Evolutionary conservation across 306 rosid species (phyloP), one percentile per base, ranked within the genome.

Genomic region (Lathyrus tuberosus): DNA sequence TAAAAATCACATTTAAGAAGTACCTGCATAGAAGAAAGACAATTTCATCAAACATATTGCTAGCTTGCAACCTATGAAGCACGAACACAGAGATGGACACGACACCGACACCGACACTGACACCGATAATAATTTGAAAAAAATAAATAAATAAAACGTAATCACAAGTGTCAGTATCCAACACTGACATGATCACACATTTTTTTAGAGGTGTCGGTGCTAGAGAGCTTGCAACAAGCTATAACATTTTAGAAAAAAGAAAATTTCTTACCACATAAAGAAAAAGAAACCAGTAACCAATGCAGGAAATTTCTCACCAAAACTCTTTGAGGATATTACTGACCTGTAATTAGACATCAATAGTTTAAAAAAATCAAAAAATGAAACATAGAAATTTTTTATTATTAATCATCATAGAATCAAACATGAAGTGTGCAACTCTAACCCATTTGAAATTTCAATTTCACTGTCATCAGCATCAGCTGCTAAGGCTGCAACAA

Each of bases 231-330:
- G 30, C 22, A 20, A 20, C 22, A 20, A 20, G 22, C 22, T 20
- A 20, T 20, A 20, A 20, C 22, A 20, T 20, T 20, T 20, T 20
- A 20, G 13, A 31, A 31, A 33, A 10, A 10, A 28, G 16, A 37
- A 1, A 6, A 37, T 10, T 37, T 17, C 49, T 62, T 62, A 62
- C 67, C 67, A 62, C 49, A 62, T 62, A 62, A 62, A 62, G 67
- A 62, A 62, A 62, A 62, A 62, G 67, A 62, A 62, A 62, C 67
- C 67, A 62, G 67, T 62, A 38, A 62, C 49, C 48, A 62, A 62
- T 62, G 48, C 67, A 62, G 67, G 67, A 62, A 62, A 62, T 62
- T 11, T 62, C 17, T 62, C 67, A 18, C 67, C 67, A 18, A 62
- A 18, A 62, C 49, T 62, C 67, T 62, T 62, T 38, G 67, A 62